Evolutionary conservation across 352 stramenopile species (phyloP).

Genomic region (Phytophthora citricola): DNA sequence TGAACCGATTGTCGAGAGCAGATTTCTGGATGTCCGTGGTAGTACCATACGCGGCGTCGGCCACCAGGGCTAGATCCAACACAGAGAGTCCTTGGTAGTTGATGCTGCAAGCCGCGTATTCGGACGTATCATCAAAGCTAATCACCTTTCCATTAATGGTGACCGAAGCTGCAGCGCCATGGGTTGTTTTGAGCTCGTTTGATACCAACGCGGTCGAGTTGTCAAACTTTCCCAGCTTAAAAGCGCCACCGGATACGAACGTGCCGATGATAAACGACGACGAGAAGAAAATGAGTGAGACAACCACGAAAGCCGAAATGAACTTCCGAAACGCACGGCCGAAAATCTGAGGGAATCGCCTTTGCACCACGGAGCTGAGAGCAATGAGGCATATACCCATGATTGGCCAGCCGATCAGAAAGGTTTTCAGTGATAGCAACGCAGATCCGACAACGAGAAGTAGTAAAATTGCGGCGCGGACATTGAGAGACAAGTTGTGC

Average conservation of each 20-base stretch:
- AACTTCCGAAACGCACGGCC: slow-evolving; percentile 77
- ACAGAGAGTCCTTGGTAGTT: slow-evolving; percentile 66
- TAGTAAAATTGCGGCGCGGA: slow-evolving; percentile 56
- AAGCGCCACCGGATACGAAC: slow-evolving; percentile 65
- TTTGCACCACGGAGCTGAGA: slow-evolving; percentile 72
- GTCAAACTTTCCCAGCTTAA: slow-evolving; percentile 56
- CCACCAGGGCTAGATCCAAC: slow-evolving; percentile 81
- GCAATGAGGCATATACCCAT: slow-evolving; percentile 76
- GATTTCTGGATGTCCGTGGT: slow-evolving; percentile 69
- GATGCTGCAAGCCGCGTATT: slow-evolving; percentile 81
- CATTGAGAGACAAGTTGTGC: slow-evolving; percentile 51
- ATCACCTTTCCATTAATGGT: slow-evolving; percentile 52
- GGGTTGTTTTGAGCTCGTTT: slow-evolving; percentile 32
- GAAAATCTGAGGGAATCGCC: slow-evolving; percentile 81
- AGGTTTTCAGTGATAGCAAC: slow-evolving; percentile 63
- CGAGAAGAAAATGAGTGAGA: slow-evolving; percentile 87
- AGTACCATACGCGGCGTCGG: slow-evolving; percentile 76
- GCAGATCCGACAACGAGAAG: slow-evolving; percentile 62
- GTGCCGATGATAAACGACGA: slow-evolving; percentile 80
- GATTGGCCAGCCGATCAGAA: slow-evolving; percentile 77
- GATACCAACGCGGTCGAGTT: slow-evolving; percentile 48
- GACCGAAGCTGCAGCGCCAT: slow-evolving; percentile 37
- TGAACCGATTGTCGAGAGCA: slow-evolving; percentile 75
- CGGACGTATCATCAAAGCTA: slow-evolving; percentile 54
- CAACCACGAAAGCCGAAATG: slow-evolving; percentile 71